Evolutionary conservation across 2,329 filamentous ascomycete species (phyloP).

Genomic region (Penicillium sp.): DNA sequence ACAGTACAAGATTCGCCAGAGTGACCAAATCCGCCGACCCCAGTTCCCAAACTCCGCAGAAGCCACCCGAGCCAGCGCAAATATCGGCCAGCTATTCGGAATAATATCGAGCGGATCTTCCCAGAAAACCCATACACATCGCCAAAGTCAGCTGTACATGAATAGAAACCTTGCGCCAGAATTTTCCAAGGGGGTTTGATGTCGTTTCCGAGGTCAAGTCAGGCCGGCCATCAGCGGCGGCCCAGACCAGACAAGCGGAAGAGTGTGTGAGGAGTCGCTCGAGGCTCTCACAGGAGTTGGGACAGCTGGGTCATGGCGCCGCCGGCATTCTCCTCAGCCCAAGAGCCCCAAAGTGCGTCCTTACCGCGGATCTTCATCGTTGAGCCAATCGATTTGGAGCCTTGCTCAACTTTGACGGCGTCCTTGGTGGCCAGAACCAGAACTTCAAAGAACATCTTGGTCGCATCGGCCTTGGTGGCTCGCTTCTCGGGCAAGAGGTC

Average conservation of each 20-base stretch:
- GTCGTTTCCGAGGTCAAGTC: conserved; percentile 4
- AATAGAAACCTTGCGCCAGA: conserved; percentile 17
- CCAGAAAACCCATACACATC: conserved; percentile 17
- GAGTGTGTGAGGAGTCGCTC: neutral
- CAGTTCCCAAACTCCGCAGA: conserved; percentile 15
- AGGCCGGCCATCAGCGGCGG: neutral
- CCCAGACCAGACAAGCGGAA: neutral
- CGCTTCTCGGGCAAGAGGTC: conserved; percentile 76
- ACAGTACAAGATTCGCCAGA: conserved; percentile 8
- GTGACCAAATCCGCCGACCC: conserved; percentile 11
- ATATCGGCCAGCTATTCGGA: conserved; percentile 4
- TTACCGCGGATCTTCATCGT: conserved; percentile 82
- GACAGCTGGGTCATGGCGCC: conserved; percentile 38
- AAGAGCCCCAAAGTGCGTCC: conserved; percentile 91
- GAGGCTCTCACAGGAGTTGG: conserved; percentile 20
- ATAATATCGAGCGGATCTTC: conserved; percentile 18
- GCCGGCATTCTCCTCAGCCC: conserved; percentile 67
- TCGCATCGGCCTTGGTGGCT: conserved; percentile 83
- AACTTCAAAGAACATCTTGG: conserved; percentile 99
- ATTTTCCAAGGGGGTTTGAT: conserved; percentile 4
- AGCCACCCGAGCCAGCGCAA: conserved; percentile 5
- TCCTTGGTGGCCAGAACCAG: conserved; percentile 96
- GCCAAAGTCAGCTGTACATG: conserved; percentile 23
- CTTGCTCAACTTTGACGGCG: conserved; percentile 92
- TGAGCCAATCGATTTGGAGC: conserved; percentile 63